phyloP scores from a whole-genome alignment of 805 yeast species.

The Wickerhamomyces alni region DNA sequence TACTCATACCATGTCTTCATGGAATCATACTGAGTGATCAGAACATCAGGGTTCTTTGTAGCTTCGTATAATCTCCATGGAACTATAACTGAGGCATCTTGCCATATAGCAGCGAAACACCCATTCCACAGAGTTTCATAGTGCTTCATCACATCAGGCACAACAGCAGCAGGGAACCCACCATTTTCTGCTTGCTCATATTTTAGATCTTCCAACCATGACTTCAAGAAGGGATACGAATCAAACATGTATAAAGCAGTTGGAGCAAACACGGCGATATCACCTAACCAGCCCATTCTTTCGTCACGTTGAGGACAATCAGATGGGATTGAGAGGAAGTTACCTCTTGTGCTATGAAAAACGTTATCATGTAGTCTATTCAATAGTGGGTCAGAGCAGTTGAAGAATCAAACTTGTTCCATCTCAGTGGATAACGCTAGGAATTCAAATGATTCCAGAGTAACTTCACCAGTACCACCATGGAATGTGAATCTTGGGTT shows the following conservation, averaged over 20 bases:
- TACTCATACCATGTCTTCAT: constrained; percentile 17
- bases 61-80: constrained; percentile 12
- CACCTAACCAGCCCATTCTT: constrained; percentile 19
- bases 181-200: constrained; percentile 13
- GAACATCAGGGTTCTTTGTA: constrained; percentile 8
- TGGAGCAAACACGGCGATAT: constrained; percentile 16
- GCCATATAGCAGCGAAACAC: constrained; percentile 14
- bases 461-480: constrained; percentile 11
- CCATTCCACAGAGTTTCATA: constrained; percentile 10
- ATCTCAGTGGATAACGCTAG: constrained; percentile 8
- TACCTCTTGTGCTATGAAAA: constrained; percentile 14
- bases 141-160: constrained; percentile 10
- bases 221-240: constrained; percentile 14
- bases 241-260: constrained; percentile 14
- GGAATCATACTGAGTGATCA: constrained; percentile 11
- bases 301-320: constrained; percentile 20
- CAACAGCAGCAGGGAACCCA: constrained; percentile 14
- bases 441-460: constrained; percentile 8
- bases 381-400: constrained; percentile 7
- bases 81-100: constrained; percentile 16
- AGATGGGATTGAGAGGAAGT: constrained; percentile 11
- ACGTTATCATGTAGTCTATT: constrained; percentile 11
- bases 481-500: constrained; percentile 14
- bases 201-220: constrained; percentile 15
- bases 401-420: constrained; percentile 9